A percentile compares a stretch with the other conserved stretches of the same genome.
Evolutionary conservation across 2,329 filamentous ascomycete genomes (phyloP).

Genomic region (Ophiobolus disseminans): DNA sequence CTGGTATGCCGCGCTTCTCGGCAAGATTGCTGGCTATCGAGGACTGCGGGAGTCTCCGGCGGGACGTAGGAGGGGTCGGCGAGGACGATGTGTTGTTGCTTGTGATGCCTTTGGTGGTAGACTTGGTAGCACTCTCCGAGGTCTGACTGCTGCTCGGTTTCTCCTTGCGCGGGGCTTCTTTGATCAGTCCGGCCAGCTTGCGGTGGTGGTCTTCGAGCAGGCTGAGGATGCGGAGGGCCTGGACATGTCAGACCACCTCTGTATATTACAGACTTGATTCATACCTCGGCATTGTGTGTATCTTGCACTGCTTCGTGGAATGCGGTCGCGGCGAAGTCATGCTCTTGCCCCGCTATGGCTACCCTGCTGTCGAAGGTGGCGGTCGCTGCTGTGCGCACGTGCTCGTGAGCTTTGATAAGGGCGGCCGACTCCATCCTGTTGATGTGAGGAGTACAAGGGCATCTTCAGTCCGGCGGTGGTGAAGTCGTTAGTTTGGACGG

Average conservation of each 20-base stretch:
- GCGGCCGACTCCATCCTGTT: conserved; percentile 71
- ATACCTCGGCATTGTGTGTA: conserved; percentile 68
- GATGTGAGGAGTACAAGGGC: conserved; percentile 4
- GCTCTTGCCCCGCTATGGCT: conserved; percentile 83
- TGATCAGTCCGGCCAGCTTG: conserved; percentile 80
- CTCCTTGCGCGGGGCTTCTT: conserved; percentile 61
- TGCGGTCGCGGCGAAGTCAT: conserved; percentile 85
- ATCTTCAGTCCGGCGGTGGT: conserved; percentile 8
- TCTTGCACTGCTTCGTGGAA: conserved; percentile 82
- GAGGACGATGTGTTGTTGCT: conserved; percentile 38
- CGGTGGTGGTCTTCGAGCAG: conserved; percentile 89
- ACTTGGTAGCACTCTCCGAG: conserved; percentile 15
- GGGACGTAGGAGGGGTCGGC: conserved; percentile 41
- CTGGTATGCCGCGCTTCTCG: conserved; percentile 78
- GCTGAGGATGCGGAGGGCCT: conserved; percentile 83
- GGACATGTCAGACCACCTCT: not conserved
- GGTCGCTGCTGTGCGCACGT: conserved; percentile 81
- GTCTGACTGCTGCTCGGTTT: conserved; percentile 24
- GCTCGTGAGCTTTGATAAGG: conserved; percentile 81
- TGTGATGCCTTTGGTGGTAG: conserved; percentile 26
- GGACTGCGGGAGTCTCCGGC: conserved; percentile 67
- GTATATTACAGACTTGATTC: not conserved
- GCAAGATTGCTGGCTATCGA: conserved; percentile 90
- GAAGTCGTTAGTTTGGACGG: not conserved
- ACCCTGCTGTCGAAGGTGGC: conserved; percentile 74